A percentile compares a stretch with the other conserved stretches of the same genome.
phyloP scores from a whole-genome alignment of 192 early-diverging fungal species.

The Phlyctochytrium bullatum region DNA sequence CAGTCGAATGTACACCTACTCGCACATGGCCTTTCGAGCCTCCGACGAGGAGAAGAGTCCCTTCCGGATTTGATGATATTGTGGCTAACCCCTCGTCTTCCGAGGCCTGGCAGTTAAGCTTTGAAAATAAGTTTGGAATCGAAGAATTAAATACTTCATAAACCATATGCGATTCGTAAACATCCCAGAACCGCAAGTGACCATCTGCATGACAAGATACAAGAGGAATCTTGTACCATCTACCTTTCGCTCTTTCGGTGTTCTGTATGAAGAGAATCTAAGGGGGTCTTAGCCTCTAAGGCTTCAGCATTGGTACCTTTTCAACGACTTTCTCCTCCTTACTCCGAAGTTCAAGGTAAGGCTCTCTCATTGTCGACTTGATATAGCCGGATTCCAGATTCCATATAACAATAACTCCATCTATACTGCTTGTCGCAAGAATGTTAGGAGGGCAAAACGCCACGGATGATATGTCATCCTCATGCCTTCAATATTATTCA shows the following conservation, averaged over 20 bases:
- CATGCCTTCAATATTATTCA: constrained; percentile 26
- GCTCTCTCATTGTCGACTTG: constrained; percentile 40
- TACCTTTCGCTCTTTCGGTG: constrained; percentile 19
- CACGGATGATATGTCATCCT: constrained; percentile 54
- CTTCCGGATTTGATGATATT: constrained; percentile 41
- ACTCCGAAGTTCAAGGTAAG: constrained; percentile 46
- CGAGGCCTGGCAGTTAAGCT: constrained; percentile 46
- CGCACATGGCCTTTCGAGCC: constrained; percentile 50
- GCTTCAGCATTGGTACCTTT: constrained; percentile 34
- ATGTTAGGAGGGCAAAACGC: constrained; percentile 49
- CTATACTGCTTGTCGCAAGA: constrained; percentile 42
- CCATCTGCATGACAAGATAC: constrained; percentile 57
- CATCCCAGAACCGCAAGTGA: constrained; percentile 54
- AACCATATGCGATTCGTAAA: constrained; percentile 45
- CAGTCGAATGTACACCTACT: constrained; percentile 24
- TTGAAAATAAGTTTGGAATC: not conserved
- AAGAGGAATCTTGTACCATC: constrained; percentile 30
- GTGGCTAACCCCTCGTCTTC: constrained; percentile 53
- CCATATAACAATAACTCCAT: constrained; percentile 50
- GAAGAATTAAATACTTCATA: constrained; percentile 34
- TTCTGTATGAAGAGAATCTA: constrained; percentile 37
- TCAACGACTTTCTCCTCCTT: constrained; percentile 54
- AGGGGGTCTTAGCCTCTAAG: constrained; percentile 5
- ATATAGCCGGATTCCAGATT: constrained; percentile 52
- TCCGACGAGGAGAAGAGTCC: constrained; percentile 42